These are phyloP conservation scores for Citrus cavaleriei DNA, from an alignment of 345 rosid species.

Conservation along the genomic window DNA sequence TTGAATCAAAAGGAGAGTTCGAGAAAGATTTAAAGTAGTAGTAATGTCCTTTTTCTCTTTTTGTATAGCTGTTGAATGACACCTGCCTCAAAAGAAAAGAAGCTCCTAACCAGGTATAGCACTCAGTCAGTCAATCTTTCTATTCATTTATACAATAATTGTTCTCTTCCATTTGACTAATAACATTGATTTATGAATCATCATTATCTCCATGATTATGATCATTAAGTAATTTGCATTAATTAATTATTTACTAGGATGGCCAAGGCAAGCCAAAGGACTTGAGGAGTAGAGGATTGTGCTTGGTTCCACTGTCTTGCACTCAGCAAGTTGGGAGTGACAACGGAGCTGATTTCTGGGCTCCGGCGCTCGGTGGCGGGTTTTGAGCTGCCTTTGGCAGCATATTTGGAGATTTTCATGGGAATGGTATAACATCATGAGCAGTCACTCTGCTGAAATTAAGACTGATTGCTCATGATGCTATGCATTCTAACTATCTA, in stretches of 20 bases:
- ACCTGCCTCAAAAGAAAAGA: constrained; percentile 38
- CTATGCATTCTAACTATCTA: constrained; percentile 30
- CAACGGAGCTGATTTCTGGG: constrained; percentile 75
- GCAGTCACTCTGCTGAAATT: constrained; percentile 50
- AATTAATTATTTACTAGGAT: constrained; percentile 18
- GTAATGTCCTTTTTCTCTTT: background rate
- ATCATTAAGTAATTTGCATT: background rate
- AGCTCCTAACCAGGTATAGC: constrained; percentile 25
- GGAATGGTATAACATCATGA: constrained; percentile 54
- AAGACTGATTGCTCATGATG: constrained; percentile 83
- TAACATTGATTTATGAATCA: background rate
- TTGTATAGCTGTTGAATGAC: constrained; percentile 28
- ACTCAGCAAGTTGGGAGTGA: constrained; percentile 64
- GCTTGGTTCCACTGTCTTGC: constrained; percentile 74
- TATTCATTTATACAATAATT: background rate
- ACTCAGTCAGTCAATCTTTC: background rate
- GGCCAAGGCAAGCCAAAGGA: constrained; percentile 40
- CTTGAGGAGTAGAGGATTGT: constrained; percentile 74
- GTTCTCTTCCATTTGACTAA: constrained; percentile 26
- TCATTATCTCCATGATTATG: constrained; percentile 10
- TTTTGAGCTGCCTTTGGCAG: constrained; percentile 22
- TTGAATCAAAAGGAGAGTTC: background rate
- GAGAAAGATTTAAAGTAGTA: constrained; percentile 7
- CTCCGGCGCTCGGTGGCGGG: constrained; percentile 53
- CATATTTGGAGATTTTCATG: background rate